Evolutionary conservation across 768 basidiomycete genomes (phyloP).

Genomic region (Mycena pura): DNA sequence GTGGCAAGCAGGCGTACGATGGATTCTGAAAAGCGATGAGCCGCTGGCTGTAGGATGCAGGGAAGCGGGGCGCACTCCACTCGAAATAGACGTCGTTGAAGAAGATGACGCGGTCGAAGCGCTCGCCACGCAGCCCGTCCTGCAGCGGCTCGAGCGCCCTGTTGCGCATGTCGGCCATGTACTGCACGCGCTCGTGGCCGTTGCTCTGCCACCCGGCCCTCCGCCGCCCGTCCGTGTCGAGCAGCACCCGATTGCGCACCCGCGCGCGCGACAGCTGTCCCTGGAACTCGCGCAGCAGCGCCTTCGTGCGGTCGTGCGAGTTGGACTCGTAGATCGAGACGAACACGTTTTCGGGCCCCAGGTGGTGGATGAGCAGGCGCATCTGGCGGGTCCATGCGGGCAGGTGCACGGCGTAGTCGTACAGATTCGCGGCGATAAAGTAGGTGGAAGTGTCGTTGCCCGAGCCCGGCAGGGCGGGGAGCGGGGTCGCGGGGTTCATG

Average conservation of each 20-base stretch:
- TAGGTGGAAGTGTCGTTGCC: slow-evolving; percentile 18
- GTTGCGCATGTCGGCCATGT: slow-evolving; percentile 83
- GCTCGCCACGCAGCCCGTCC: slow-evolving; percentile 74
- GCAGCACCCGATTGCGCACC: slow-evolving; percentile 15
- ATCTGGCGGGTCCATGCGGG: slow-evolving; percentile 28
- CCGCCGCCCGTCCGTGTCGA: slow-evolving; percentile 18
- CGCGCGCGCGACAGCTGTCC: slow-evolving; percentile 3
- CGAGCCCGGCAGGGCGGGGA: not conserved
- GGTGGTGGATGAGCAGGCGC: slow-evolving; percentile 17
- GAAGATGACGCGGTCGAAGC: slow-evolving; percentile 80
- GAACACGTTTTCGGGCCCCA: slow-evolving; percentile 24
- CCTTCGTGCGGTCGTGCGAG: slow-evolving; percentile 27
- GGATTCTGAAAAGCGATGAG: slow-evolving; percentile 52
- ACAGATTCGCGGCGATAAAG: slow-evolving; percentile 29
- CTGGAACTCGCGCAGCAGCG: slow-evolving; percentile 17
- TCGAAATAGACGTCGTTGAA: slow-evolving; percentile 73
- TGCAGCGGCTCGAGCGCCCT: slow-evolving; percentile 78
- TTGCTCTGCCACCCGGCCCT: slow-evolving; percentile 22
- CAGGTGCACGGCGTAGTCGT: slow-evolving; percentile 25
- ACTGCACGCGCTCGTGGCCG: slow-evolving; percentile 36
- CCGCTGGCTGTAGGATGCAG: slow-evolving; percentile 35
- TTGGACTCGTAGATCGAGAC: slow-evolving; percentile 30
- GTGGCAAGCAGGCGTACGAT: slow-evolving; percentile 49
- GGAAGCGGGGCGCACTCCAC: slow-evolving; percentile 53
- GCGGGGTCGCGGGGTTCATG: slow-evolving; percentile 9